phyloP scores from a whole-genome alignment of 2,329 filamentous ascomycete genomes.

The Colletotrichum somersetense region DNA sequence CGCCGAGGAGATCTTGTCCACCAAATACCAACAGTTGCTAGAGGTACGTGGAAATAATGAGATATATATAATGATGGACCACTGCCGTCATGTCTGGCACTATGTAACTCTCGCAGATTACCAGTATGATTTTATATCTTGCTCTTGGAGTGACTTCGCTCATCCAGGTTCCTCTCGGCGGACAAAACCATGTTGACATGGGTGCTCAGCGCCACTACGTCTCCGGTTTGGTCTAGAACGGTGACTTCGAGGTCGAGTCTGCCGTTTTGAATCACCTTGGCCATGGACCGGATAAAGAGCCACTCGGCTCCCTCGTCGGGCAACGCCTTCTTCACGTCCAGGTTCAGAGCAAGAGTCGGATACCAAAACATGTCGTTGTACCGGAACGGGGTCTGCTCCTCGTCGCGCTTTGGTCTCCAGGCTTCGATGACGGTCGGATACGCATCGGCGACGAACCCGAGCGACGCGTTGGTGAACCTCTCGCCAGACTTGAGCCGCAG shows the following conservation, averaged over 20 bases:
- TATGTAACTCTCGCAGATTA: neutral
- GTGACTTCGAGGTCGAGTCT: slow-evolving; percentile 81
- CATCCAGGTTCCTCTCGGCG: slow-evolving; percentile 40
- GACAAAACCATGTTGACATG: slow-evolving; percentile 42
- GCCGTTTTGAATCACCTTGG: slow-evolving; percentile 78
- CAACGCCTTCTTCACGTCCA: slow-evolving; percentile 82
- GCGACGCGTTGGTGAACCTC: slow-evolving; percentile 71
- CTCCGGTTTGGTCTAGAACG: slow-evolving; percentile 64
- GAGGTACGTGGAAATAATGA: too few species aligned
- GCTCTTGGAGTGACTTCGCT: slow-evolving; percentile 24
- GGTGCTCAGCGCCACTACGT: slow-evolving; percentile 48
- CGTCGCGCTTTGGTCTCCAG: slow-evolving; percentile 51
- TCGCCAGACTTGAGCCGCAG: slow-evolving; percentile 70
- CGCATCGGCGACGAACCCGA: slow-evolving; percentile 77
- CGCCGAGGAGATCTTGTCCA: neutral
- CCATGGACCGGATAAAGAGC: slow-evolving; percentile 74
- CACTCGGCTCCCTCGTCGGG: slow-evolving; percentile 78
- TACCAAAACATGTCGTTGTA: slow-evolving; percentile 71
- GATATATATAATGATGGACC: too few species aligned
- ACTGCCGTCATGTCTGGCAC: too few species aligned
- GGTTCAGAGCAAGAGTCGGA: slow-evolving; percentile 79
- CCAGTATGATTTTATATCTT: neutral
- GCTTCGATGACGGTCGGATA: slow-evolving; percentile 75
- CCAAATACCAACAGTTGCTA: neutral
- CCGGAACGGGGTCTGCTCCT: slow-evolving; percentile 51